Evolutionary conservation across 352 stramenopile species (phyloP).

Genomic region (Phytopythium ostracodes): DNA sequence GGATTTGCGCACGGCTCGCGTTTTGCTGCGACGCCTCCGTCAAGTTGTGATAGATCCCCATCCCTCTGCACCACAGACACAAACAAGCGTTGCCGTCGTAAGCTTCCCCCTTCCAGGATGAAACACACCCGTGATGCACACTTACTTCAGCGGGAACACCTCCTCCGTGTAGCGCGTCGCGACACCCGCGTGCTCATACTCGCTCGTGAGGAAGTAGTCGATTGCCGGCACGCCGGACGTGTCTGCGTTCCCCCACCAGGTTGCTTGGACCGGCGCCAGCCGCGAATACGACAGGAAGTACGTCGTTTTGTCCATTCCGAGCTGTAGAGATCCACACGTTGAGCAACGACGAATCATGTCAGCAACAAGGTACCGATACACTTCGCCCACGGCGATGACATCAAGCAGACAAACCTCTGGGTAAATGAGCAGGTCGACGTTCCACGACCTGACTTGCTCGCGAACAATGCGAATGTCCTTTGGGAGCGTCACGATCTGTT

Average conservation of each 20-base stretch:
- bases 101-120: background rate
- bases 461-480: constrained; percentile 38
- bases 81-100: no score
- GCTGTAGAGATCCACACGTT: constrained; percentile 17
- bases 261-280: constrained; percentile 61
- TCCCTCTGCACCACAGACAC: constrained; percentile 28
- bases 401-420: constrained; percentile 40
- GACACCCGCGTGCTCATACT: constrained; percentile 49
- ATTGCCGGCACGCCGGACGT: constrained; percentile 62
- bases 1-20: constrained; percentile 38
- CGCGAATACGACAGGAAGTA: constrained; percentile 70
- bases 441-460: constrained; percentile 41
- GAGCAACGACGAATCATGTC: background rate
- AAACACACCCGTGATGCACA: background rate
- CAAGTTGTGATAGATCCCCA: constrained; percentile 62
- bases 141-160: constrained; percentile 19
- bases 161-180: constrained; percentile 56
- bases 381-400: background rate
- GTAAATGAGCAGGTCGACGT: constrained; percentile 68
- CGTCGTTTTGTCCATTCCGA: constrained; percentile 76
- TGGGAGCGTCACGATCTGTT: constrained; percentile 50
- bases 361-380: background rate
- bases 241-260: constrained; percentile 75
- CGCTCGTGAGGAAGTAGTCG: constrained; percentile 66
- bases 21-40: constrained; percentile 31